Evolutionary conservation across 2,329 filamentous ascomycete genomes (phyloP), one percentile per base, ranked within the genome.

Genomic region (Botrytis porri): DNA sequence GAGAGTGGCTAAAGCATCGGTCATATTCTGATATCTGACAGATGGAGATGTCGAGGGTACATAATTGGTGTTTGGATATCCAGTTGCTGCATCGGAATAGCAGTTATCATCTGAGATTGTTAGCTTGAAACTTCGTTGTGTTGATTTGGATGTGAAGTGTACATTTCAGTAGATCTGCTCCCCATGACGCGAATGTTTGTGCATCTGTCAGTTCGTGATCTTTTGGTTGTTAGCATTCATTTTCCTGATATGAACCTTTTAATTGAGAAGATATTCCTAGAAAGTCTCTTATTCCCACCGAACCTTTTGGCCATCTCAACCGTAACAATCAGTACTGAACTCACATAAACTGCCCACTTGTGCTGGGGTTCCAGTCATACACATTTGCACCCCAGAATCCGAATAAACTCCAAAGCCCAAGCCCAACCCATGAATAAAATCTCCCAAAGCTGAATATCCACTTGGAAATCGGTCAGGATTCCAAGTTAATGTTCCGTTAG

Each of bases 341-440:
- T 32, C 75, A 78, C 73, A 76, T 73, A 77, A 48, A 72, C 75
- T 77, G n/a, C 78, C 77, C 43, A 61, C 74, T 54, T 79, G 78
- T 22, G 71, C 74, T 14, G 78, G 79, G 51, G 43, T 69, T 63
- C 75, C 79, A 57, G 75, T 81, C 80, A 76, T 77, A 69, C 78
- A 78, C 71, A 76, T 77, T 63, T 83, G 71, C 16, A 80, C 77
- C 35, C 80, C 79, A 4, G 77, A 79, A 54, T 82, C 81, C 20
- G 82, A 83, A 73, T 86, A 86, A 45, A 86, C 78, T 1, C 84
- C 83, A 75, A 84, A 86, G 20, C 81, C 79, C 25, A 85, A 74
- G 0, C 83, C 82, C 16, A 83, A 73, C 1, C 76, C 78, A 73
- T 84, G 83, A 25, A 85, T 78, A 41, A 81, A 82, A n/a, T 83